These are phyloP conservation scores for Neltuma alba DNA, from an alignment of 306 rosid genomes.

Conservation along the genomic window DNA sequence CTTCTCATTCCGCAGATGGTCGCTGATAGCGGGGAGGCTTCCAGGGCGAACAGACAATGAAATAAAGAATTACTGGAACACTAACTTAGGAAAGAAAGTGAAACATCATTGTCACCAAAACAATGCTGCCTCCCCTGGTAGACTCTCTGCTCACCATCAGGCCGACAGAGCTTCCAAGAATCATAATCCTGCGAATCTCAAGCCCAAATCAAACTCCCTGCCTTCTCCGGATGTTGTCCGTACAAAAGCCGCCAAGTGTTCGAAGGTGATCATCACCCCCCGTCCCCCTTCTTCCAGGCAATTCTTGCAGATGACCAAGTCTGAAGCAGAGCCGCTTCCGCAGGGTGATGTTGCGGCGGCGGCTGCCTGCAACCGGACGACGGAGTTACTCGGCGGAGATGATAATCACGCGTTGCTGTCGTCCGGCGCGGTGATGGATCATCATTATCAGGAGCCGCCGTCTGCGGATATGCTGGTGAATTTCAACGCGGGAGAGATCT, in stretches of 20 bases:
- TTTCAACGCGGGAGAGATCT: conserved; percentile 34
- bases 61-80: conserved; percentile 68
- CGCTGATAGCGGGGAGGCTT: conserved; percentile 60
- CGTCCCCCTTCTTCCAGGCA: conserved; percentile 25
- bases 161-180: not conserved
- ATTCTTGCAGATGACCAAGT: not conserved
- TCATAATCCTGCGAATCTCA: not conserved
- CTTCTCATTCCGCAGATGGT: too few relatives aligned
- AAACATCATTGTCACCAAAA: not conserved
- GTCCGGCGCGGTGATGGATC: not conserved
- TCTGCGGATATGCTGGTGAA: conserved; percentile 26
- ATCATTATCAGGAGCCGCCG: not conserved
- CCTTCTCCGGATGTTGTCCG: conserved; percentile 32
- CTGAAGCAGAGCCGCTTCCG: not conserved
- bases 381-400: not conserved
- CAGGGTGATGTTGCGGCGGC: not conserved
- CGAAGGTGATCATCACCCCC: conserved; percentile 34
- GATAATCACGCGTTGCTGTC: not conserved
- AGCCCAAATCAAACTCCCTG: not conserved
- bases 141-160: not conserved
- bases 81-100: conserved; percentile 42
- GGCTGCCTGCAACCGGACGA: not conserved
- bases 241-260: conserved; percentile 50
- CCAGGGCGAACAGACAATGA: conserved; percentile 78
- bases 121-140: not conserved